These are phyloP conservation scores for Cicer pinnatifidum DNA, from an alignment of 306 rosid genomes.

Conservation along the genomic window DNA sequence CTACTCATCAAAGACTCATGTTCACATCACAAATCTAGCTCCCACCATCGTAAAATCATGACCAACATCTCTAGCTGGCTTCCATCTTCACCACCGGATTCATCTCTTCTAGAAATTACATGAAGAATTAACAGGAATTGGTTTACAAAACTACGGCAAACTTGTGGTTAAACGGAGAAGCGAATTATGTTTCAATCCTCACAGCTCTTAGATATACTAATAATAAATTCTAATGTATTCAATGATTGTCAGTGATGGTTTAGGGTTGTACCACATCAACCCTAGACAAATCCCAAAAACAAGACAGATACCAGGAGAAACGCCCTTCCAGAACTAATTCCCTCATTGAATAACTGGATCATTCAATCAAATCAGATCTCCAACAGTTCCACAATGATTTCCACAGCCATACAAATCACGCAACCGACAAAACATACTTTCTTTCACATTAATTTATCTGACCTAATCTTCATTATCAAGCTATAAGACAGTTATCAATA, in stretches of 20 bases:
- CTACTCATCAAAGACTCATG: not conserved
- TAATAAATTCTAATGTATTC: not conserved
- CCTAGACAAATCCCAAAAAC: not conserved
- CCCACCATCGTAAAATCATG: slow-evolving; percentile 7
- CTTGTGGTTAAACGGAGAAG: not conserved
- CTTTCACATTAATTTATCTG: slow-evolving; percentile 18
- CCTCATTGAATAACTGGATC: slow-evolving; percentile 15
- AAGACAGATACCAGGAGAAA: not conserved
- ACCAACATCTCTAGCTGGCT: not conserved
- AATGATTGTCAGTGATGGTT: not conserved
- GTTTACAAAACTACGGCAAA: not conserved
- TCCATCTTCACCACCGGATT: not conserved
- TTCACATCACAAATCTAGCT: slow-evolving; percentile 12
- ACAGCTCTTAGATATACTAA: not conserved
- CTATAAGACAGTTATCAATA: not conserved
- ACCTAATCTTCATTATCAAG: not conserved
- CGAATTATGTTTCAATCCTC: not conserved
- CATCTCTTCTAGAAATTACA: not conserved
- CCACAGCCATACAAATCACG: not conserved
- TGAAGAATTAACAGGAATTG: not conserved
- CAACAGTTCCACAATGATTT: not conserved
- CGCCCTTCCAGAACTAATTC: not conserved
- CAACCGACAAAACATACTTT: slow-evolving; percentile 6
- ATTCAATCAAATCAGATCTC: slow-evolving; percentile 17
- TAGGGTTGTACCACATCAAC: not conserved